Evolutionary conservation across 2,329 filamentous ascomycete genomes (phyloP), one percentile per base, ranked within the genome.

Genomic region (Pezicula rhizophila): DNA sequence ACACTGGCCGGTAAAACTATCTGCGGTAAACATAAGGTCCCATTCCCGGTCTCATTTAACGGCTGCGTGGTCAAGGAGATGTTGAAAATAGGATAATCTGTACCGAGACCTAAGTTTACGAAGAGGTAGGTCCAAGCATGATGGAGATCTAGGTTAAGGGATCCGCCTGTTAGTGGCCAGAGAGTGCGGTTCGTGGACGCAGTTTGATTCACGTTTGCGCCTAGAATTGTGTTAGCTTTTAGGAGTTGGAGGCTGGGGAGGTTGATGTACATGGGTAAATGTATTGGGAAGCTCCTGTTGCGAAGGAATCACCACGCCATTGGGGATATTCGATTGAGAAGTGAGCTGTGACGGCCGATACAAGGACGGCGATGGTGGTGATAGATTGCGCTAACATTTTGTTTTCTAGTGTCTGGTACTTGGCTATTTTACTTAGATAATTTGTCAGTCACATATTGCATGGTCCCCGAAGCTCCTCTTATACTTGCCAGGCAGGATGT

Each of bases 11-110:
- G 80, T 4, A 85, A 66, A 26, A 68, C 63, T 11, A 90, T 66
- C 53, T 74, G 65, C 8, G 80, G 77, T 11, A 89, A 59, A 67
- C 86, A 91, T 60, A 89, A 81, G 42, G 75, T 73, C 42, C 85
- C 83, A 15, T 77, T 69, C 66, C 61, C 85, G 66, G 68, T 81
- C 61, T 66, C 78, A 70, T 73, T 82, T 67, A 71, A 79, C 68
- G 72, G 78, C 68, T 71, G 57, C 3, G 78, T 79, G 2, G 80
- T 77, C 25, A 89, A 72, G 31, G 82, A 78, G 65, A 84, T 75
- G 72, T 85, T 89, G 75, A 84, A 90, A 66, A 79, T 80, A 59
- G 73, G 74, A 41, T 70, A 71, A 1, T 78, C 65, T 46, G 69
- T 69, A 34, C 77, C 77, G 14, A 81, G 61, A 25, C 72, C 73